A percentile compares a stretch with the other conserved stretches of the same genome.
Conservation (phyloP, 306 rosid species). For the Cicer yamashitae region DNA sequence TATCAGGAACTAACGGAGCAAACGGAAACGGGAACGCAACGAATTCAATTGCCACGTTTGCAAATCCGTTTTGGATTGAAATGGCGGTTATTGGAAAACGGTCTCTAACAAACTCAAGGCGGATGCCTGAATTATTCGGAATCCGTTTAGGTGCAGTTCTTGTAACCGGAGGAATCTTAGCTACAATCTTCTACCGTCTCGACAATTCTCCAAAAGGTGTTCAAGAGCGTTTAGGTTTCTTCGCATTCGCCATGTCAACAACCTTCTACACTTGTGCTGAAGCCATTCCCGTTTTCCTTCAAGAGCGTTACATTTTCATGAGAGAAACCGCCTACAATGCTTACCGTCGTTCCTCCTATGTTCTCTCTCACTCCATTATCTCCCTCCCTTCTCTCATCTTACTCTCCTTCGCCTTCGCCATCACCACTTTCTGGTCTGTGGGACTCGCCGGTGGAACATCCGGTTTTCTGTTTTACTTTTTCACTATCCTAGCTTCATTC, state of each 20-base stretch:
- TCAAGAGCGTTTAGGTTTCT: slow-evolving; percentile 82
- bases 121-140: slow-evolving; percentile 88
- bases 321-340: slow-evolving; percentile 93
- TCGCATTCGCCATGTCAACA: slow-evolving; percentile 95
- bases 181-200: slow-evolving; percentile 71
- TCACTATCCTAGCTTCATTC: slow-evolving; percentile 56
- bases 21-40: slow-evolving; percentile 42
- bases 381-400: slow-evolving; percentile 68
- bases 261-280: slow-evolving; percentile 93
- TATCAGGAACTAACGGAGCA: slow-evolving; percentile 62
- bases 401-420: slow-evolving; percentile 76
- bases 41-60: slow-evolving; percentile 62
- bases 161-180: slow-evolving; percentile 73
- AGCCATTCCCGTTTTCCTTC: slow-evolving; percentile 83
- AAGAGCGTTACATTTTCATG: slow-evolving; percentile 98
- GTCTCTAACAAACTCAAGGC: slow-evolving; percentile 63
- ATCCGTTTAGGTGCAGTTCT: slow-evolving; percentile 80
- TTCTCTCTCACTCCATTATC: slow-evolving; percentile 70
- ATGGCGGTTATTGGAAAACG: slow-evolving; percentile 69
- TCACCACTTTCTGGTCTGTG: slow-evolving; percentile 76
- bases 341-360: slow-evolving; percentile 90
- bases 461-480: slow-evolving; percentile 69
- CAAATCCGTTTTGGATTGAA: slow-evolving; percentile 83
- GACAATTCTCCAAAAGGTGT: slow-evolving; percentile 81
- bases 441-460: slow-evolving; percentile 70